Base-by-base conservation (phyloP, 805 yeast genomes). In the Spathaspora girioi region DNA sequence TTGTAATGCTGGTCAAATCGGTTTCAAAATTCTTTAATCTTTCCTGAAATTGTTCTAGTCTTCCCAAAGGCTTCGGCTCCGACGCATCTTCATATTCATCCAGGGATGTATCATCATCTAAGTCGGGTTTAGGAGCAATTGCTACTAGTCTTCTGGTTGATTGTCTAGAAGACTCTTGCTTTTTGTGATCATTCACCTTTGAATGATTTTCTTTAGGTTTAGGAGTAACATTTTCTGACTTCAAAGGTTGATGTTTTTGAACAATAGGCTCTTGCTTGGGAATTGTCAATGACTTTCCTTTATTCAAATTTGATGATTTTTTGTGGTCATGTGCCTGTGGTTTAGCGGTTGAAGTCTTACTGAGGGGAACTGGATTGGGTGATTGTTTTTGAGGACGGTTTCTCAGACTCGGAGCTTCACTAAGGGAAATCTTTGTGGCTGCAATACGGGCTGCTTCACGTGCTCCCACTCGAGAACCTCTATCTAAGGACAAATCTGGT, bases 21-120 rank as follows among this genome's bases (percentile, higher is more conserved):
- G 40, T 29, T 43, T 66, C 67, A 23, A 66, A 58, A 26, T 51
- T 55, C 40, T 59, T 60, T 58, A 66, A 54, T 43, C 64, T 63
- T 14, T 58, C 54, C 45, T 55, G 54, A n/a, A 58, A 50, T 15
- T 59, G 54, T 9, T 57, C 54, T 4, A 63, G 52, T 45, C 60
- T 63, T 8, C 61, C 51, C 38, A 55, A 42, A 7, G 48, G 32
- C 20, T 47, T 35, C 7, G 17, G 3, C 7, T 35, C 40, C 3
- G 40, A 35, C 14, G 8, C 17, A 23, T 23, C 26, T n/a, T 35
- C 40, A 15, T 35, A 11, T 35, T 35, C 40, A 7, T 35, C 40
- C 8, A n/a, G 40, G 17, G 40, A 35, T 11, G 40, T 10, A 35
- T 35, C 40, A 2, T 35, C 40, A n/a, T 35, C 40, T 7, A 15